A percentile compares a stretch with the other conserved stretches of the same genome.
phyloP scores from a whole-genome alignment of 192 early-diverging fungal species.

The Paraglomus brasilianum region DNA sequence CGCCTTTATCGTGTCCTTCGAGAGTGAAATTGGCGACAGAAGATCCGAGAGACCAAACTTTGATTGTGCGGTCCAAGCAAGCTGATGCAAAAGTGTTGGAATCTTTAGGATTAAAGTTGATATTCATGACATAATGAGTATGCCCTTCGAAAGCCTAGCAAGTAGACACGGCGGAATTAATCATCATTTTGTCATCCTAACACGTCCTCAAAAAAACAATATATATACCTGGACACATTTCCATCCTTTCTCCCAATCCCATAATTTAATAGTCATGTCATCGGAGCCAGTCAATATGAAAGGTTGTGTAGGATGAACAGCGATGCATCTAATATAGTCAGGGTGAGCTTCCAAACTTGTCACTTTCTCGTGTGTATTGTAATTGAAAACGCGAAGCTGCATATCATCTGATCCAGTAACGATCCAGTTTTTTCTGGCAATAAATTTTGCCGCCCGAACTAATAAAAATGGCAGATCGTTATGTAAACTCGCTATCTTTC shows the following conservation, averaged over 20 bases:
- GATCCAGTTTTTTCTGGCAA: conserved; percentile 96
- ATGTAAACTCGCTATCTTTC: not conserved
- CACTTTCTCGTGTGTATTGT: conserved; percentile 99
- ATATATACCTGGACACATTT: conserved; percentile 78
- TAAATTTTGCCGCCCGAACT: conserved; percentile 98
- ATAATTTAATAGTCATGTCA: conserved; percentile 96
- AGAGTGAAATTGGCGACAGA: conserved; percentile 93
- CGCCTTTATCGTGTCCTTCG: conserved; percentile 96
- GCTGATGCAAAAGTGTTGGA: conserved; percentile 98
- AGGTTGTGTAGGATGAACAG: conserved; percentile 96
- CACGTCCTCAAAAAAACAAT: not conserved
- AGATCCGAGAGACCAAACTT: conserved; percentile 96
- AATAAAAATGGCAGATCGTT: conserved; percentile 2
- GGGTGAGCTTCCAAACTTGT: conserved; percentile 92
- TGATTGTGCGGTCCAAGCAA: conserved; percentile 92
- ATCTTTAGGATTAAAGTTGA: conserved; percentile 99
- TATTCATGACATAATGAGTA: conserved; percentile 95
- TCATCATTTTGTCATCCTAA: too few species aligned
- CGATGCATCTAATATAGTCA: conserved; percentile 96
- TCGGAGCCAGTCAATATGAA: conserved; percentile 92
- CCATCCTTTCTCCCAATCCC: conserved; percentile 99
- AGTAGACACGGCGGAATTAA: not conserved
- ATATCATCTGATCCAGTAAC: conserved; percentile 96
- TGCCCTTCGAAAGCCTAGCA: conserved; percentile 94
- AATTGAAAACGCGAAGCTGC: conserved; percentile 98